phyloP scores from a whole-genome alignment of 257 asterid species.

The Sherardia arvensis region DNA sequence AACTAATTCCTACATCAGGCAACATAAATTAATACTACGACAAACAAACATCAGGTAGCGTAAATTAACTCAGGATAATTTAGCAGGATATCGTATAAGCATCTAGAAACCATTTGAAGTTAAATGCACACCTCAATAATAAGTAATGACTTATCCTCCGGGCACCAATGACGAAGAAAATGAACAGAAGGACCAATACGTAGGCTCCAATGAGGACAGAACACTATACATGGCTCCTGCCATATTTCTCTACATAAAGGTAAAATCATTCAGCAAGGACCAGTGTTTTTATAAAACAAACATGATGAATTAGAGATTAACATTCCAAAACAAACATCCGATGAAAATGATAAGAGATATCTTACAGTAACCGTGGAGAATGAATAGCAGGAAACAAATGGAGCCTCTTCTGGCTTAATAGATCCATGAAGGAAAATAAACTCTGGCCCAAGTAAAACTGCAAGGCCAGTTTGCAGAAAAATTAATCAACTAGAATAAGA shows the following conservation, averaged over 20 bases:
- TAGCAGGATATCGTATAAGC: background rate
- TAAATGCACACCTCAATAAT: conserved; percentile 52
- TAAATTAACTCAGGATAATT: background rate
- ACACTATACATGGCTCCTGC: conserved; percentile 92
- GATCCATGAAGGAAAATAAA: conserved; percentile 54
- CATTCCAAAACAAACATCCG: background rate
- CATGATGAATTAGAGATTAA: conserved; percentile 5
- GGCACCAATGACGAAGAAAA: conserved; percentile 66
- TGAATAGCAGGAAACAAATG: conserved; percentile 57
- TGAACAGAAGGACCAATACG: conserved; percentile 86
- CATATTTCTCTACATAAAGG: conserved; percentile 34
- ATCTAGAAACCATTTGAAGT: background rate
- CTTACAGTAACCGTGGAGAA: conserved; percentile 22
- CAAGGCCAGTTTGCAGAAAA: conserved; percentile 8
- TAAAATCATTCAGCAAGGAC: background rate
- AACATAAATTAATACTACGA: too few relatives aligned
- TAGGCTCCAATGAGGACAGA: conserved; percentile 94
- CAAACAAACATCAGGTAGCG: background rate
- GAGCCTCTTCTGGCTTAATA: conserved; percentile 57
- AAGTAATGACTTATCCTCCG: conserved; percentile 63
- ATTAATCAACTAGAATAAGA: background rate
- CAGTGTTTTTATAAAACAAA: background rate
- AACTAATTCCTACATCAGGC: conserved; percentile 59
- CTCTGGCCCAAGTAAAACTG: conserved; percentile 72
- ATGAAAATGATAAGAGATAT: background rate